A percentile compares a stretch with the other conserved stretches of the same genome.
Conservation (phyloP, 2,329 filamentous ascomycete genomes). For the Fusarium cyanostomum region DNA sequence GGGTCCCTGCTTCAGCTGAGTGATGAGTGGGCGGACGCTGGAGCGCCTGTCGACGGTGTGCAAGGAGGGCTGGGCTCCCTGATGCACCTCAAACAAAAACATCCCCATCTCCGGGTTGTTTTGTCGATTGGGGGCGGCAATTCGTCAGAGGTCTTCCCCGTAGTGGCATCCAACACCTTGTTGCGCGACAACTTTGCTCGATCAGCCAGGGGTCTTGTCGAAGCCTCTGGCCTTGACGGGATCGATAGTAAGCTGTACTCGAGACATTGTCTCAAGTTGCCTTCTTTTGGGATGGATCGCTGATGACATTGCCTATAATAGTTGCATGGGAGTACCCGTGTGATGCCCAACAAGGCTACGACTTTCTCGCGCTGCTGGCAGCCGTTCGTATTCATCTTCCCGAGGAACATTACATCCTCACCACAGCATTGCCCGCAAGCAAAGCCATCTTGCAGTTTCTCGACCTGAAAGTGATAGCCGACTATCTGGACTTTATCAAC, state of each 20-base stretch:
- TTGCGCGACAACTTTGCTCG: constrained; percentile 75
- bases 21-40: constrained; percentile 80
- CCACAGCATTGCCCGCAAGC: constrained; percentile 76
- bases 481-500: constrained; percentile 79
- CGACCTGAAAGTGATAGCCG: constrained; percentile 68
- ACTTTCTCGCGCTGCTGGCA: constrained; percentile 76
- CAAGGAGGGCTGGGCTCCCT: constrained; percentile 78
- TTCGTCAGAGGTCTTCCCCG: constrained; percentile 73
- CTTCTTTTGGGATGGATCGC: not conserved
- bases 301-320: constrained; percentile 47
- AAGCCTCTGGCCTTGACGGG: constrained; percentile 68
- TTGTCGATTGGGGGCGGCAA: constrained; percentile 77
- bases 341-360: constrained; percentile 70
- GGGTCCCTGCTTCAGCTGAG: constrained; percentile 65
- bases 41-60: constrained; percentile 76
- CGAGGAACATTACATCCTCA: constrained; percentile 73
- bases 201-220: constrained; percentile 72
- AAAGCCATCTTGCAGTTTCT: constrained; percentile 74
- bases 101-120: constrained; percentile 77
- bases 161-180: constrained; percentile 69
- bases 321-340: constrained; percentile 85
- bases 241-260: constrained; percentile 72
- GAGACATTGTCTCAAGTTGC: not conserved
- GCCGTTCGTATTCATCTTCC: constrained; percentile 74
- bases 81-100: constrained; percentile 74